phyloP scores from a whole-genome alignment of 148 eudicot genomes.

The Amaranthus cruentus region DNA sequence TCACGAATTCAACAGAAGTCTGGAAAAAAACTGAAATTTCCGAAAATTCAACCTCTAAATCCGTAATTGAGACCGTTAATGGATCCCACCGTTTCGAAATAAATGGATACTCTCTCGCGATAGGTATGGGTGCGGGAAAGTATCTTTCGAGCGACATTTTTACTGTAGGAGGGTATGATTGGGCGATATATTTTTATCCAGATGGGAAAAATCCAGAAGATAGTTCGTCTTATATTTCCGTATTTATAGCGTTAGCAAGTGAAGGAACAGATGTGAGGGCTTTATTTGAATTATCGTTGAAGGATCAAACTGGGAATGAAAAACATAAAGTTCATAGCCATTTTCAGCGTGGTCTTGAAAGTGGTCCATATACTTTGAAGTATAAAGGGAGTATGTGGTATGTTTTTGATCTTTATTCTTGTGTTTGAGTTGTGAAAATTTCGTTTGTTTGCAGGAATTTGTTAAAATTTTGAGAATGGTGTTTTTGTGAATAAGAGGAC shows the following conservation, averaged over 20 bases:
- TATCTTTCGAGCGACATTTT: constrained; percentile 70
- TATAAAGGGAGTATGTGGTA: constrained; percentile 97
- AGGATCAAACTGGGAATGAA: constrained; percentile 70
- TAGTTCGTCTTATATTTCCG: constrained; percentile 62
- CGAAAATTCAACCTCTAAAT: constrained; percentile 48
- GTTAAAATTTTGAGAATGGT: too few species aligned
- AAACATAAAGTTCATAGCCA: constrained; percentile 90
- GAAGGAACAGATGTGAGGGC: constrained; percentile 96
- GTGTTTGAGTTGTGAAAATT: neutral
- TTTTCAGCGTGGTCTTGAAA: constrained; percentile 76
- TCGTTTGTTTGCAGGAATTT: too few species aligned
- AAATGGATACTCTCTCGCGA: constrained; percentile 78
- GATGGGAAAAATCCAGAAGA: constrained; percentile 92
- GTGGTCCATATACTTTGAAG: constrained; percentile 85
- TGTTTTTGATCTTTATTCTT: constrained; percentile 14
- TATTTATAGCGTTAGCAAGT: constrained; percentile 78
- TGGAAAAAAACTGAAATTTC: constrained; percentile 7
- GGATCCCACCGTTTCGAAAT: constrained; percentile 78
- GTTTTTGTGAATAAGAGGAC: too few species aligned
- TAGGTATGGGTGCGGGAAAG: constrained; percentile 82
- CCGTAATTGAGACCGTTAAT: constrained; percentile 68
- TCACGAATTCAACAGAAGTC: neutral
- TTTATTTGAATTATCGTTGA: constrained; percentile 69
- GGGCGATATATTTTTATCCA: constrained; percentile 93
- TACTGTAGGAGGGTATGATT: constrained; percentile 78